Conservation (phyloP, 192 early-diverging fungal genomes). For the Dispira simplex region DNA sequence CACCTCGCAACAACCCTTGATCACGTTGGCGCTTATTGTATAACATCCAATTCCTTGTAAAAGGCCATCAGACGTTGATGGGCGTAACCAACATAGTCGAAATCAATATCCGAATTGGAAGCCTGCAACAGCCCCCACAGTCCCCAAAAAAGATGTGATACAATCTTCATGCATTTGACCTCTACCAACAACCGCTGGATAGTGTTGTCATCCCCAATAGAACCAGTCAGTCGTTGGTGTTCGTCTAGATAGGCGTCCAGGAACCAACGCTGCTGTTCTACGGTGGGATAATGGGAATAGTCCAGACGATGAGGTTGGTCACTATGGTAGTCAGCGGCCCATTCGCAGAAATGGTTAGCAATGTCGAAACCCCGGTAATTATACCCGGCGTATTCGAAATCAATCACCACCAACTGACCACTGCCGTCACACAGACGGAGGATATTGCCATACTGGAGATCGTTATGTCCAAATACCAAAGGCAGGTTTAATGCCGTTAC, state of each 20-base stretch:
- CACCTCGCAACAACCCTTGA: no score
- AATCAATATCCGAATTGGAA: conserved; percentile 55
- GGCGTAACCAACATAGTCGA: conserved; percentile 57
- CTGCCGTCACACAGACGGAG: conserved; percentile 36
- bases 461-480: conserved; percentile 81
- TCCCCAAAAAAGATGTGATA: conserved; percentile 57
- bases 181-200: conserved; percentile 13
- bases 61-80: conserved; percentile 36
- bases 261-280: conserved; percentile 36
- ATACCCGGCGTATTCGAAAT: conserved; percentile 73
- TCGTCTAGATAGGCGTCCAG: conserved; percentile 48
- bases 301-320: conserved; percentile 26
- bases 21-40: no score
- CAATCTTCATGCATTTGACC: conserved; percentile 18
- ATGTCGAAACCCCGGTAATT: conserved; percentile 67
- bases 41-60: conserved; percentile 11
- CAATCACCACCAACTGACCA: conserved; percentile 53
- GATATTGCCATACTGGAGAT: conserved; percentile 81
- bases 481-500: conserved; percentile 41
- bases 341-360: conserved; percentile 76
- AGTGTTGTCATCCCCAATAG: conserved; percentile 7
- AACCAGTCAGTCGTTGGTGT: conserved; percentile 24
- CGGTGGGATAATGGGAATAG: conserved; percentile 33
- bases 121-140: conserved; percentile 70
- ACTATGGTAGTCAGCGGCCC: conserved; percentile 67